Conservation (phyloP, 2,329 filamentous ascomycete species). For the Xylaria sp. region DNA sequence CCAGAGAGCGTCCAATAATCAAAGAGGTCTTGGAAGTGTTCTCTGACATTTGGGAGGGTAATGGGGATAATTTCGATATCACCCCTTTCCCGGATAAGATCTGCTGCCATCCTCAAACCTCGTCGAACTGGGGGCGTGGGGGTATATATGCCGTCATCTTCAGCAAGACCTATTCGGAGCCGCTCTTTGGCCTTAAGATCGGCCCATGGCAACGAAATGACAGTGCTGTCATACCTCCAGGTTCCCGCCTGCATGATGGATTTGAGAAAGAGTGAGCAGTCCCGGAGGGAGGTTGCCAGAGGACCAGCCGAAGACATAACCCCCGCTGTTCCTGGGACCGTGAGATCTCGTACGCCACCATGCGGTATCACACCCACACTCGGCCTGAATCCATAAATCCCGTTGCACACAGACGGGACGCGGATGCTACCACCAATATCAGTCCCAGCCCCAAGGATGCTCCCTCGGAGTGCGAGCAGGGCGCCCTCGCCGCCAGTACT, state of each 20-base stretch:
- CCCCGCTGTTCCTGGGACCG: slow-evolving; percentile 64
- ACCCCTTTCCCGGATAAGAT: slow-evolving; percentile 44
- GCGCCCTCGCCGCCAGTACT: slow-evolving; percentile 50
- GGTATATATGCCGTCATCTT: slow-evolving; percentile 58
- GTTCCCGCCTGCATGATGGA: slow-evolving; percentile 11
- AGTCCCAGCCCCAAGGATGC: slow-evolving; percentile 38
- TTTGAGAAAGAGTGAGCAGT: slow-evolving; percentile 37
- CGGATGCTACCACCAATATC: slow-evolving; percentile 47
- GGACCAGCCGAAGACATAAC: slow-evolving; percentile 58
- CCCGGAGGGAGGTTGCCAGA: slow-evolving; percentile 57
- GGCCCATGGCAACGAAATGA: slow-evolving; percentile 53
- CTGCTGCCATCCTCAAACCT: slow-evolving; percentile 54
- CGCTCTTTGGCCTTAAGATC: slow-evolving; percentile 31
- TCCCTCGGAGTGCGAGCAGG: slow-evolving; percentile 37
- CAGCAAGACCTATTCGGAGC: slow-evolving; percentile 54
- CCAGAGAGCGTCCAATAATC: background rate
- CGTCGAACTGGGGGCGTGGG: slow-evolving; percentile 59
- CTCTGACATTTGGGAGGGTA: background rate
- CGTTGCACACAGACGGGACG: slow-evolving; percentile 47
- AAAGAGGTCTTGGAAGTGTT: background rate
- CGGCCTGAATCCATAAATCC: slow-evolving; percentile 49
- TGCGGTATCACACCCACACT: slow-evolving; percentile 47
- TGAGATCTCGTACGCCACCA: slow-evolving; percentile 55
- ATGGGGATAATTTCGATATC: slow-evolving; percentile 53
- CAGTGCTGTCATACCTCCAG: slow-evolving; percentile 43